A percentile compares a stretch with the other conserved stretches of the same genome.
Conservation (phyloP, 192 early-diverging fungal genomes). For the Funneliformis mosseae region DNA sequence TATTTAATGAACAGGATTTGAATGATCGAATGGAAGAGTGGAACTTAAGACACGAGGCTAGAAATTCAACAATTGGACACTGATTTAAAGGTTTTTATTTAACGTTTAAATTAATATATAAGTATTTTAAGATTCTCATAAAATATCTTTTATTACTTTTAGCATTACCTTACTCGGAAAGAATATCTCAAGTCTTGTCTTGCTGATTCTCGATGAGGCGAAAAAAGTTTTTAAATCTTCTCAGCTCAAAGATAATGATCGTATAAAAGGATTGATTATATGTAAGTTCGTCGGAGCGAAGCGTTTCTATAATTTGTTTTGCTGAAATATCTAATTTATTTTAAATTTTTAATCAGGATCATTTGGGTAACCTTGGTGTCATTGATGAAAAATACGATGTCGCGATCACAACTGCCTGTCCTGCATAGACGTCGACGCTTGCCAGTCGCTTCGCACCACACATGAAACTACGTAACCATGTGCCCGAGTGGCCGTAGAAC, state of each 20-base stretch:
- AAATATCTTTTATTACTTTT: neutral
- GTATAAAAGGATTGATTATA: conserved; percentile 79
- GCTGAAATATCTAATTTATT: too few species aligned
- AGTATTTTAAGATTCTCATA: neutral
- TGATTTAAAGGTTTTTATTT: conserved; percentile 3
- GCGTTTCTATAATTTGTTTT: neutral
- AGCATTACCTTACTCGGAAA: conserved; percentile 46
- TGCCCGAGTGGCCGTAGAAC: too few species aligned
- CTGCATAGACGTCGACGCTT: too few species aligned
- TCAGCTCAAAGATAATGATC: conserved; percentile 68
- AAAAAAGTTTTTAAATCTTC: conserved; percentile 59
- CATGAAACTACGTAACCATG: too few species aligned
- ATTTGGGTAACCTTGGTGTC: conserved; percentile 93
- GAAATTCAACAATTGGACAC: conserved; percentile 1
- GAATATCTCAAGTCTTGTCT: too few species aligned
- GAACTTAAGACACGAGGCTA: neutral
- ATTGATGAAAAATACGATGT: conserved; percentile 95
- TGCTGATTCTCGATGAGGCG: conserved; percentile 66
- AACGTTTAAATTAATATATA: neutral
- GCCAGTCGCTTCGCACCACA: too few species aligned
- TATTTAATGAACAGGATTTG: conserved; percentile 69
- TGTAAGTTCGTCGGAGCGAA: conserved; percentile 40
- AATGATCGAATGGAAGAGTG: conserved; percentile 54
- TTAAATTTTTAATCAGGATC: conserved; percentile 53
- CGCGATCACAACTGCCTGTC: conserved; percentile 90